Percentiles rank a stretch among this genome's conserved stretches.
Conservation (phyloP, 768 basidiomycete species). For the Xanthoconium stramineum region DNA sequence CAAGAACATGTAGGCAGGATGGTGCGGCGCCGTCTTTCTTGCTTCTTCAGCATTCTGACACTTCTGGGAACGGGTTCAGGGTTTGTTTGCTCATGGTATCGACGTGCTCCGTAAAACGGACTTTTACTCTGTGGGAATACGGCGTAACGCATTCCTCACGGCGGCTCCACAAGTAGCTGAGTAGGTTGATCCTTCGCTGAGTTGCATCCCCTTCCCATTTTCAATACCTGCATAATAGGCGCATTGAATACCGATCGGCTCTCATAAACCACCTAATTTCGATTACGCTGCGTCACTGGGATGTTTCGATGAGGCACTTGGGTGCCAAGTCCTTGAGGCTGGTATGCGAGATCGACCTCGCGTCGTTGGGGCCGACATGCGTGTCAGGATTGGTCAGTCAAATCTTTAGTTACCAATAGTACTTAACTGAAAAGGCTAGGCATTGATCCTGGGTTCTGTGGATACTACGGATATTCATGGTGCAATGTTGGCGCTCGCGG, state of each 20-base stretch:
- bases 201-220: constrained; percentile 1
- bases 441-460: constrained; percentile 52
- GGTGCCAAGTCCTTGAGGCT: constrained; percentile 71
- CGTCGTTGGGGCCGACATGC: constrained; percentile 47
- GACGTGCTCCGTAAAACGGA: constrained; percentile 89
- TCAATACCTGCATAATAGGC: constrained; percentile 43
- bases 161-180: constrained; percentile 85
- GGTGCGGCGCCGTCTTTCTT: constrained; percentile 44
- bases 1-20: constrained; percentile 96
- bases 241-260: constrained; percentile 66
- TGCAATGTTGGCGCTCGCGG: constrained; percentile 66
- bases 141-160: constrained; percentile 78
- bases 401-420: constrained; percentile 8
- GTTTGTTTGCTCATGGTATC: constrained; percentile 89
- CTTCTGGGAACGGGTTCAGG: constrained; percentile 44
- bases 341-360: constrained; percentile 62
- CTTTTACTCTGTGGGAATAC: constrained; percentile 89
- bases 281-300: constrained; percentile 87
- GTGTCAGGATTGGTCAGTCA: constrained; percentile 51
- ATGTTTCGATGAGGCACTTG: constrained; percentile 70
- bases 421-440: constrained; percentile 36
- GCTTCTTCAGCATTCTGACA: constrained; percentile 11
- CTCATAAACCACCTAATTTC: constrained; percentile 72
- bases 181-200: constrained; percentile 46
- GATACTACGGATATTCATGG: constrained; percentile 81